These are phyloP conservation scores for Populus hybrid DNA, from an alignment of 441 rosid species.

Conservation along the genomic window DNA sequence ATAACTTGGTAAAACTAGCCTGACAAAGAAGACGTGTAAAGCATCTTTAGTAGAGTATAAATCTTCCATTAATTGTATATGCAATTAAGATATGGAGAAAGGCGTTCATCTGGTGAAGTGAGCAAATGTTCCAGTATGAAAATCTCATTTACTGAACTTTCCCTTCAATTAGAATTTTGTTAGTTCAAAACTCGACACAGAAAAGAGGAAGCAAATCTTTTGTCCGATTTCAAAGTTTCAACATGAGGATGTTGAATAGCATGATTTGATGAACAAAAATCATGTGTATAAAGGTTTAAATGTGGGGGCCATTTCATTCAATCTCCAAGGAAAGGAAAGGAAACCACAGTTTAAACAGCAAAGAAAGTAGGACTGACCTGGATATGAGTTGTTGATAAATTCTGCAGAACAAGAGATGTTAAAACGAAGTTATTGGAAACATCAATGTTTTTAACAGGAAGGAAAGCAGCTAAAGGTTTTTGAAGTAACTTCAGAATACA, in stretches of 20 bases:
- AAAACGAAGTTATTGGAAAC: conserved; percentile 4
- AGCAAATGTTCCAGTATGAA: not conserved
- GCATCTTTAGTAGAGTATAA: not conserved
- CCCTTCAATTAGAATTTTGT: no score
- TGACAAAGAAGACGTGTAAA: not conserved
- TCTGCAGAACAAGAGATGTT: conserved; percentile 25
- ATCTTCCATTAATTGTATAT: not conserved
- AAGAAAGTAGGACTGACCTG: conserved; percentile 27
- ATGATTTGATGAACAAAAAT: not conserved
- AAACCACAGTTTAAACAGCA: not conserved
- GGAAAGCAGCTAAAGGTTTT: not conserved
- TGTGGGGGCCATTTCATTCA: not conserved
- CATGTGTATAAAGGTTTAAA: no score
- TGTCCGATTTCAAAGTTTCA: not conserved
- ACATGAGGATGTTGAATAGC: not conserved
- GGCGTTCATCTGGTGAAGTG: not conserved
- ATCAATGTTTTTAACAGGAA: not conserved
- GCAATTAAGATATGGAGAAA: not conserved
- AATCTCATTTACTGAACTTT: no score
- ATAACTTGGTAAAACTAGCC: not conserved
- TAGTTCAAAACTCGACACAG: no score
- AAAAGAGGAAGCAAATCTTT: no score
- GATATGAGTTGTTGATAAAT: conserved; percentile 20
- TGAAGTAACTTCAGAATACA: not conserved
- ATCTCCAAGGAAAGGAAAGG: not conserved